Evolutionary conservation across 345 rosid species (phyloP), one percentile per base, ranked within the genome.

Genomic region (Dipteronia dyeriana): DNA sequence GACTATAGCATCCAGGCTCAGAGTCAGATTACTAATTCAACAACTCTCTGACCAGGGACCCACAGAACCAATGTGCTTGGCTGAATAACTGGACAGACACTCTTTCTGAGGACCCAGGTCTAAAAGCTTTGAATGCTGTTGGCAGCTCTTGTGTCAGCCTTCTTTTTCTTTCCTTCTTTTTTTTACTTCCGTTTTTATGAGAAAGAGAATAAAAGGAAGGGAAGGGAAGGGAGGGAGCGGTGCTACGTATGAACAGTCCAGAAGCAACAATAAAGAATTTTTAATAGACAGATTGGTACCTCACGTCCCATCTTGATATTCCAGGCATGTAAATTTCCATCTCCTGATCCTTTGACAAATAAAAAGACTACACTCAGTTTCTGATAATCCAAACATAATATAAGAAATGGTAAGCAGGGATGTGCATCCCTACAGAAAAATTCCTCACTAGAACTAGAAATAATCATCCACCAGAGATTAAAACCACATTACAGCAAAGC

Each of bases 251-350:
- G 2, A 41, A n/a, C 6, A 39, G 26, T 16, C 14, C 5, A 49
- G 4, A 49, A 65, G 20, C 19, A 69, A 11, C 2, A 69, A 49
- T 31, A 0, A 71, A 67, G 45, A 64, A 31, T 4, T 22, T 64
- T 16, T 29, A 39, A 29, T 17, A 19, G 64, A 19, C n/a, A 23
- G 38, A 34, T 11, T 22, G 22, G 73, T 89, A 95, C 99, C 99
- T 96, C 98, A 59, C 86, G 84, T 71, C 87, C 82, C 71, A 20
- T 79, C 82, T 88, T 86, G 84, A 96, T 91, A 85, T 88, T 90
- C 98, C 97, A 96, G 66, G 97, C 97, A 85, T 87, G 97, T 80
- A 96, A 75, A 9, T 88, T 88, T 77, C 98, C 97, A 87, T 96
- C 97, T 81, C 98, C 98, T 4, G 98, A 96, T 76, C 98, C 99